Conservation (phyloP, 148 eudicot genomes). For the Rhododendron simsii region DNA sequence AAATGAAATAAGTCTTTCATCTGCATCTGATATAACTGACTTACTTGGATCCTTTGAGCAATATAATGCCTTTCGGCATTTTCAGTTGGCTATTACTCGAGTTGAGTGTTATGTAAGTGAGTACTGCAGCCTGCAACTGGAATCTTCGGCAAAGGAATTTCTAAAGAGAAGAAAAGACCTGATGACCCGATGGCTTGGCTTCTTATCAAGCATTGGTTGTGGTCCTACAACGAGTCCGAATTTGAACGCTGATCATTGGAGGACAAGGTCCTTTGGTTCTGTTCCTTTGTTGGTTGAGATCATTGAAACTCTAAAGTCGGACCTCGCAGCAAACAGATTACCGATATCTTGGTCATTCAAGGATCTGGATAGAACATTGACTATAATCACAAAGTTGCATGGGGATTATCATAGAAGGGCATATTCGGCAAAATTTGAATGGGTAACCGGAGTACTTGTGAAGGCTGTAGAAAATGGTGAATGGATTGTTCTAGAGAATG, state of each 20-base stretch:
- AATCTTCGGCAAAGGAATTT: slow-evolving; percentile 37
- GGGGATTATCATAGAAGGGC: slow-evolving; percentile 36
- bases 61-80: slow-evolving; percentile 80
- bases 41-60: slow-evolving; percentile 97
- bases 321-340: slow-evolving; percentile 25
- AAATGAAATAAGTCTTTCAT: slow-evolving; percentile 88
- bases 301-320: slow-evolving; percentile 47
- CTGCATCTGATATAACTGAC: slow-evolving; percentile 89
- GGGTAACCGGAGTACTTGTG: slow-evolving; percentile 79
- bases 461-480: slow-evolving; percentile 95
- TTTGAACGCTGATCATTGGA: slow-evolving; percentile 44
- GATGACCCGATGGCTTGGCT: slow-evolving; percentile 53
- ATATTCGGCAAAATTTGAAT: slow-evolving; percentile 71
- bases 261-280: slow-evolving; percentile 21
- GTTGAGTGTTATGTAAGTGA: slow-evolving; percentile 63
- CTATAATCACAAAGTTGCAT: slow-evolving; percentile 46
- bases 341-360: slow-evolving; percentile 55
- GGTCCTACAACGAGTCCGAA: slow-evolving; percentile 35
- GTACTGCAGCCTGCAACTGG: slow-evolving; percentile 59
- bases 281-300: slow-evolving; percentile 52
- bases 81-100: slow-evolving; percentile 43
- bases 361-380: slow-evolving; percentile 50
- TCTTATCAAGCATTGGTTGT: slow-evolving; percentile 41
- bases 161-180: slow-evolving; percentile 41
- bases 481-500: slow-evolving; percentile 95